Percentiles rank a stretch among this genome's conserved stretches.
Conservation (phyloP, 495 filamentous ascomycete genomes). For the Peziza echinospora region DNA sequence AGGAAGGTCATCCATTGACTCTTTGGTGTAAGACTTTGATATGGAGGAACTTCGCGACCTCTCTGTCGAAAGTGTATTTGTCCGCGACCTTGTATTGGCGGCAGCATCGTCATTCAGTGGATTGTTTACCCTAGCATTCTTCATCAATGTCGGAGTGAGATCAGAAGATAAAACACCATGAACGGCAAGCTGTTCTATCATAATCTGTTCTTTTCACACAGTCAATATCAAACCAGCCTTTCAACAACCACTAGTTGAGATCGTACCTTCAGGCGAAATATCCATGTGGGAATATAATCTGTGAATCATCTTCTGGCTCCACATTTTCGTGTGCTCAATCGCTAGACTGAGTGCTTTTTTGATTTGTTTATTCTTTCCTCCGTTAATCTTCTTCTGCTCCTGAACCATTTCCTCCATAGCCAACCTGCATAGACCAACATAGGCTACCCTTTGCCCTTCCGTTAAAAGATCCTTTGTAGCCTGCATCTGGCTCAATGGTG, state of each 20-base stretch:
- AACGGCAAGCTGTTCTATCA: slow-evolving; percentile 91
- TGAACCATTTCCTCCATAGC: slow-evolving; percentile 54
- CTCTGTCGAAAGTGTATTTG: background rate
- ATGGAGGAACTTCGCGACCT: background rate
- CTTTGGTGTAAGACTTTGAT: slow-evolving; percentile 2
- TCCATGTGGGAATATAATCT: slow-evolving; percentile 92
- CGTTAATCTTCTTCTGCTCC: slow-evolving; percentile 36
- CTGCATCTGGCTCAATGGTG: slow-evolving; percentile 73
- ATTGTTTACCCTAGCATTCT: slow-evolving; percentile 83
- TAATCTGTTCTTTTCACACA: slow-evolving; percentile 52
- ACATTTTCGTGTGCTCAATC: slow-evolving; percentile 70
- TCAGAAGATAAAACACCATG: slow-evolving; percentile 76
- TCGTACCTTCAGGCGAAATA: slow-evolving; percentile 40
- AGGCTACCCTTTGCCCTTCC: slow-evolving; percentile 87
- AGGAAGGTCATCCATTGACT: slow-evolving; percentile 2
- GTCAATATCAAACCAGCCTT: slow-evolving; percentile 7
- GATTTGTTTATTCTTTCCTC: slow-evolving; percentile 27
- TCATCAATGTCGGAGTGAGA: slow-evolving; percentile 68
- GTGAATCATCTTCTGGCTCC: slow-evolving; percentile 94
- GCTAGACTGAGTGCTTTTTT: slow-evolving; percentile 50
- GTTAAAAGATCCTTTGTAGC: slow-evolving; percentile 90
- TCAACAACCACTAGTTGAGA: background rate
- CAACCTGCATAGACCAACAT: slow-evolving; percentile 71
- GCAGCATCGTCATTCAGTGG: slow-evolving; percentile 33
- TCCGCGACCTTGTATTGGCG: slow-evolving; percentile 24